Percentiles rank a stretch among this genome's conserved stretches.
These are phyloP conservation scores for Aegilops speltoides DNA, from an alignment of 176 grass and related monocot species.

Conservation along the genomic window DNA sequence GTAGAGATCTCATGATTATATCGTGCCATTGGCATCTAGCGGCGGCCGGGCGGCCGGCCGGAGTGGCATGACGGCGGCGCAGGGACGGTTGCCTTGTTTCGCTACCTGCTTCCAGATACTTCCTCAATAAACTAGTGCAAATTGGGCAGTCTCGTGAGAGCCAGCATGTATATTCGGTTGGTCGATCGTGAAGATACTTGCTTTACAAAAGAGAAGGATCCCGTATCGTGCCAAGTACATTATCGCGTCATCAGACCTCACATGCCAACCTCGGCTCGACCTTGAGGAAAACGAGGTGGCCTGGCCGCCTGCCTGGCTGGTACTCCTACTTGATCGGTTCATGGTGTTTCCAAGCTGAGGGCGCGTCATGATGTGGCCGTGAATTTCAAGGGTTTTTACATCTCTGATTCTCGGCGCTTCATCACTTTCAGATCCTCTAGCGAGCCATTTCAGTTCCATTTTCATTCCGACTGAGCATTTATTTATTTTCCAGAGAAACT, in stretches of 20 bases:
- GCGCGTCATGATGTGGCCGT: too few species aligned
- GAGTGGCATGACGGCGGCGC: not conserved
- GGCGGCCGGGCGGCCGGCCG: not conserved
- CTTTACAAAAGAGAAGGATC: not conserved
- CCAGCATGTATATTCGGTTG: not conserved
- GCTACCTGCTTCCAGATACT: not conserved
- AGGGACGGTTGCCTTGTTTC: not conserved
- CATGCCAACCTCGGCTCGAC: slow-evolving; percentile 14
- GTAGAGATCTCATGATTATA: too few species aligned
- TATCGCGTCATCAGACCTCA: not conserved
- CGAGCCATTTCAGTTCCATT: too few species aligned
- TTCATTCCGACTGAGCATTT: too few species aligned
- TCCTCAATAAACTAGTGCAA: slow-evolving; percentile 23
- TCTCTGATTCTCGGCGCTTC: too few species aligned
- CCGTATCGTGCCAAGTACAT: not conserved
- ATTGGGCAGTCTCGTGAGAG: not conserved
- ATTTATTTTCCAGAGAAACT: too few species aligned
- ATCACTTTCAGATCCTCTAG: too few species aligned
- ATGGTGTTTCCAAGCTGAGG: too few species aligned
- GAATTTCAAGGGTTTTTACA: too few species aligned
- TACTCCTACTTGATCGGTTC: too few species aligned
- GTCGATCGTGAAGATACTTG: not conserved
- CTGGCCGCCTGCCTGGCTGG: too few species aligned
- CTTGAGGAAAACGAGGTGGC: not conserved
- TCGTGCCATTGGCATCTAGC: slow-evolving; percentile 32